Conservation (phyloP, 768 basidiomycete genomes). For the Lepiota subincarnata region DNA sequence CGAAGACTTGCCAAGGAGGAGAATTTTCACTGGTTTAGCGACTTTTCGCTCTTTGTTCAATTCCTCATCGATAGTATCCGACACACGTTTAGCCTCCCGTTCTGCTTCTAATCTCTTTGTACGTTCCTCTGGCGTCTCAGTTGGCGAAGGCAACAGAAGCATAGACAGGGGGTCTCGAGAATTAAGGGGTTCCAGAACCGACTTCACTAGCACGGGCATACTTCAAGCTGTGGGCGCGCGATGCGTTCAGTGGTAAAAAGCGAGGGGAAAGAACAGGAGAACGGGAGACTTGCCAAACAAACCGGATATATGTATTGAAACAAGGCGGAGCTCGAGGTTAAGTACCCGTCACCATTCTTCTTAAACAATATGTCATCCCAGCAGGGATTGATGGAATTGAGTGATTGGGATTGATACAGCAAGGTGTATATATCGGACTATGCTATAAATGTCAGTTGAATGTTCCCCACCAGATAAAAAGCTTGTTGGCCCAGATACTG, state of each 20-base stretch:
- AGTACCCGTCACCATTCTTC: too few relatives aligned
- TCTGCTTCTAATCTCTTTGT: slow-evolving; percentile 42
- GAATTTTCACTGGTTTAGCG: slow-evolving; percentile 47
- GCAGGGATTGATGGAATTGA: too few relatives aligned
- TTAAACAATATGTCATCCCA: too few relatives aligned
- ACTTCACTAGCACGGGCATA: not conserved
- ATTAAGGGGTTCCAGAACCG: too few relatives aligned
- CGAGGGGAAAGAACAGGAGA: not conserved
- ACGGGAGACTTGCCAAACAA: not conserved
- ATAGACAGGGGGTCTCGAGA: slow-evolving; percentile 41
- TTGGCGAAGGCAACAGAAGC: slow-evolving; percentile 46
- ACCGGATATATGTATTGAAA: too few relatives aligned
- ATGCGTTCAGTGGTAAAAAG: not conserved
- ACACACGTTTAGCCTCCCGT: slow-evolving; percentile 47
- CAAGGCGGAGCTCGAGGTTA: too few relatives aligned
- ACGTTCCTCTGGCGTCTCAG: slow-evolving; percentile 45
- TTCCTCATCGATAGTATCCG: slow-evolving; percentile 63
- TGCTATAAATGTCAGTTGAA: too few relatives aligned
- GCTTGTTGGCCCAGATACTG: too few relatives aligned
- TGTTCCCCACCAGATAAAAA: too few relatives aligned
- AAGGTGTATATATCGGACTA: too few relatives aligned
- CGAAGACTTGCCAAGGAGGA: slow-evolving; percentile 48
- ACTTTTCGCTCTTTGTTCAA: slow-evolving; percentile 45
- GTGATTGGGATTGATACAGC: too few relatives aligned
- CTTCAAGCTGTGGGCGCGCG: not conserved